These are phyloP conservation scores for Capsicum rhomboideum DNA, from an alignment of 257 asterid genomes.

Conservation along the genomic window DNA sequence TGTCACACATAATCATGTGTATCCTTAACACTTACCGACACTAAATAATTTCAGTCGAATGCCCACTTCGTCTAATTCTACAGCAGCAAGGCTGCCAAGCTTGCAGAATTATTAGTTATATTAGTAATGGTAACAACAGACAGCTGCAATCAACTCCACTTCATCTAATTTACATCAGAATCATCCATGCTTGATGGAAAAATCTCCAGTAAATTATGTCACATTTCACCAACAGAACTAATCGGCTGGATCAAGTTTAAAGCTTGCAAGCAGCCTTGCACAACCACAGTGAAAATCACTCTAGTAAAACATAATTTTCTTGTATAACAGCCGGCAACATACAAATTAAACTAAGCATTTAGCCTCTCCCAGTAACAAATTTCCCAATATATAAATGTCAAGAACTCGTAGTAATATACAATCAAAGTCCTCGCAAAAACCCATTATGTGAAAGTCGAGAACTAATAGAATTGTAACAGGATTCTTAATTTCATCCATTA, in stretches of 20 bases:
- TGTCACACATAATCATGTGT: too few species aligned
- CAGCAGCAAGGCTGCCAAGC: not conserved
- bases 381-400: not conserved
- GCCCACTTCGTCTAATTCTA: too few species aligned
- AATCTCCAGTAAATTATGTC: too few species aligned
- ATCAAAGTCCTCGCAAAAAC: too few species aligned
- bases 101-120: not conserved
- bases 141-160: not conserved
- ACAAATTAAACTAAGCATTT: not conserved
- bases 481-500: conserved; percentile 18
- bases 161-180: not conserved
- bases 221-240: not conserved
- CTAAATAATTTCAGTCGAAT: too few species aligned
- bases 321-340: not conserved
- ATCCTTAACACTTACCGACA: too few species aligned
- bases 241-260: not conserved
- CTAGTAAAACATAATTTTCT: not conserved
- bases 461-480: not conserved
- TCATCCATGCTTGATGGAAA: not conserved
- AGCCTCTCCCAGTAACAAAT: not conserved
- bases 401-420: too few species aligned
- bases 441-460: too few species aligned
- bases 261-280: not conserved
- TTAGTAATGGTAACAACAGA: not conserved
- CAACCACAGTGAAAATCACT: conserved; percentile 1